Base-by-base conservation (phyloP, 2,329 filamentous ascomycete species). In the Cladosporium sp. region DNA sequence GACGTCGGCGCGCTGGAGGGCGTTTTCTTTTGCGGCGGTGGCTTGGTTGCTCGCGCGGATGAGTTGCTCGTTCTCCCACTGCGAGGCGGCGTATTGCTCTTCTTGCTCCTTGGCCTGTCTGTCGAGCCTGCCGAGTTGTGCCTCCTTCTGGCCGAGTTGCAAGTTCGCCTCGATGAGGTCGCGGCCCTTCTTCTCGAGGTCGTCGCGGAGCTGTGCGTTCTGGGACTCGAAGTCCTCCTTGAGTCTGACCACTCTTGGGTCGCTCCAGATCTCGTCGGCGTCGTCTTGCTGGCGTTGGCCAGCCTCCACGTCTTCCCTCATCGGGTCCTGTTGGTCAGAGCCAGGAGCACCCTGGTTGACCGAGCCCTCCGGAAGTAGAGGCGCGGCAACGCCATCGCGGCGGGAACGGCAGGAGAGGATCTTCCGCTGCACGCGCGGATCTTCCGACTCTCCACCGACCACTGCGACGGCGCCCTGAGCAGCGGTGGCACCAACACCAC, bases 311-410 rank as follows among this genome's bases (percentile, higher is more conserved):
- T 43, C 40, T 28, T 47, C 43, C 22, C 6, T 47, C 43, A 47
- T 47, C 43, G 22, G n/a, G 25, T 12, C 22, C 30, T 34, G 4
- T 34, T 34, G 30, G 17, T 20, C 19, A 51, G 49, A 51, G 49
- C 30, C 49, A 51, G 49, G 49, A 51, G 25, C 17, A 51, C 49
- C 49, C 49, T 51, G 49, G 49, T 51, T 51, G 49, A 34, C 17
- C 25, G 30, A n/a, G 47, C 8, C 30, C 28, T 50, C 30, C 30
- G 34, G 11, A 19, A 43, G 19, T 25, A 34, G 19, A 19, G 2
- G 3, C 17, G 30, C 49, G 47, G 47, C 47, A n/a, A 20, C 45
- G 47, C n/a, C 8, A 3, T 36, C 5, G 30, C 28, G 47, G 30
- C 14, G 38, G 38, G 6, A 14, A 19, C 14, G 38, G 11, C 2